phyloP scores from a whole-genome alignment of 352 stramenopile species.

The Globisporangium apiculatum region DNA sequence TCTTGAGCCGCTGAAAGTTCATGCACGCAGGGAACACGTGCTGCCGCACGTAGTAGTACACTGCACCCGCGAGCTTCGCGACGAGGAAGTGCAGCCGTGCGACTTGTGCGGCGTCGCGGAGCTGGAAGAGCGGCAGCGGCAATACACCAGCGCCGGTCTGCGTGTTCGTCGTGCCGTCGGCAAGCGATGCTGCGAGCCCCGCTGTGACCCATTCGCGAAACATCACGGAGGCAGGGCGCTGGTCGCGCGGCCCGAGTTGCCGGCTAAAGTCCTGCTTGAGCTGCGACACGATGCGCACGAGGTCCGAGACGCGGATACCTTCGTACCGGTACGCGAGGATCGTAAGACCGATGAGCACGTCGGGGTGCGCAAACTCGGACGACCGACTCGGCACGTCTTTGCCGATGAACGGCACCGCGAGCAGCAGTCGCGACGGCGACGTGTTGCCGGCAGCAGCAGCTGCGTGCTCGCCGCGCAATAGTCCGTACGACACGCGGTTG shows the following conservation, averaged over 20 bases:
- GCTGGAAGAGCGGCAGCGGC: conserved; percentile 96
- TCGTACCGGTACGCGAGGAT: conserved; percentile 90
- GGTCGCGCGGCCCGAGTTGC: conserved; percentile 72
- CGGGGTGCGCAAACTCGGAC: conserved; percentile 98
- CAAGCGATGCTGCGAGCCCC: conserved; percentile 28
- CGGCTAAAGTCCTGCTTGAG: conserved; percentile 85
- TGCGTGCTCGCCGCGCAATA: conserved; percentile 84
- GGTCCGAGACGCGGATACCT: conserved; percentile 79
- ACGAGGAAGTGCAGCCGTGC: conserved; percentile 92
- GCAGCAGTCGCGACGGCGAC: conserved; percentile 93
- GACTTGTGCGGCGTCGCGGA: conserved; percentile 96
- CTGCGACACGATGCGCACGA: conserved; percentile 82
- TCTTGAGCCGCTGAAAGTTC: conserved; percentile 98
- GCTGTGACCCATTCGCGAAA: conserved; percentile 72
- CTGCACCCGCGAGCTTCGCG: conserved; percentile 88
- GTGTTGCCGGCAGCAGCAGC: conserved; percentile 51
- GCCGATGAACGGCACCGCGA: conserved; percentile 98
- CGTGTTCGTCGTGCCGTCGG: conserved; percentile 12
- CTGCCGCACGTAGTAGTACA: conserved; percentile 97
- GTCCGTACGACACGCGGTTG: conserved; percentile 97
- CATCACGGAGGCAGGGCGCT: conserved; percentile 67
- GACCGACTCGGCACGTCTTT: conserved; percentile 98
- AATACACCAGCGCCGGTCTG: conserved; percentile 44
- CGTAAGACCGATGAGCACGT: conserved; percentile 92
- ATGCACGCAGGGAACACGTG: conserved; percentile 99